These are phyloP conservation scores for Cornus florida DNA, from an alignment of 148 eudicot species.

Conservation along the genomic window DNA sequence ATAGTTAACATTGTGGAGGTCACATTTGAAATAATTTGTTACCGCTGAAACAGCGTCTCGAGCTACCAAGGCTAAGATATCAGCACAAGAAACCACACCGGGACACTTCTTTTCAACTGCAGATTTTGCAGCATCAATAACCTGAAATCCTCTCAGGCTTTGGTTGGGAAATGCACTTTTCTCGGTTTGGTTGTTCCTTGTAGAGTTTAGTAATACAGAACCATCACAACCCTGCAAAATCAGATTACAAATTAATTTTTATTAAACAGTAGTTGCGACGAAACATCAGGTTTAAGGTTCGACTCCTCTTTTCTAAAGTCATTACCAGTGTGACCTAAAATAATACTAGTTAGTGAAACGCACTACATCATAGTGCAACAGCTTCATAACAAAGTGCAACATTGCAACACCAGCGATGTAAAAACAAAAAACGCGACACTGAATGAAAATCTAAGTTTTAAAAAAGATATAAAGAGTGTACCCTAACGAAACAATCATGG, in stretches of 20 bases:
- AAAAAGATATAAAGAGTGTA: slow-evolving; percentile 7
- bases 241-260: not conserved
- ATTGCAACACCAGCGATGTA: too few species aligned
- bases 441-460: too few species aligned
- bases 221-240: slow-evolving; percentile 36
- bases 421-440: too few species aligned
- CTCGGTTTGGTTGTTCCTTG: slow-evolving; percentile 30
- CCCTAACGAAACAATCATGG: slow-evolving; percentile 48
- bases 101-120: slow-evolving; percentile 27
- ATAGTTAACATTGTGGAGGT: not conserved
- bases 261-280: too few species aligned
- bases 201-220: slow-evolving; percentile 28
- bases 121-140: slow-evolving; percentile 30
- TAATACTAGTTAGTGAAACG: too few species aligned
- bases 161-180: slow-evolving; percentile 20
- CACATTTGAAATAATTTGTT: not conserved
- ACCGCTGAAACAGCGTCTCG: slow-evolving; percentile 35
- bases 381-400: too few species aligned
- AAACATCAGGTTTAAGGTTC: too few species aligned
- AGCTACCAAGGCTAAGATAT: slow-evolving; percentile 27
- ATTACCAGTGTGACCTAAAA: too few species aligned
- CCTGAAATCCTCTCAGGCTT: slow-evolving; percentile 33
- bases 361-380: too few species aligned
- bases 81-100: slow-evolving; percentile 40
- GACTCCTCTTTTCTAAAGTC: too few species aligned